Conservation (phyloP, 306 rosid genomes). For the Sicyos edulis region DNA sequence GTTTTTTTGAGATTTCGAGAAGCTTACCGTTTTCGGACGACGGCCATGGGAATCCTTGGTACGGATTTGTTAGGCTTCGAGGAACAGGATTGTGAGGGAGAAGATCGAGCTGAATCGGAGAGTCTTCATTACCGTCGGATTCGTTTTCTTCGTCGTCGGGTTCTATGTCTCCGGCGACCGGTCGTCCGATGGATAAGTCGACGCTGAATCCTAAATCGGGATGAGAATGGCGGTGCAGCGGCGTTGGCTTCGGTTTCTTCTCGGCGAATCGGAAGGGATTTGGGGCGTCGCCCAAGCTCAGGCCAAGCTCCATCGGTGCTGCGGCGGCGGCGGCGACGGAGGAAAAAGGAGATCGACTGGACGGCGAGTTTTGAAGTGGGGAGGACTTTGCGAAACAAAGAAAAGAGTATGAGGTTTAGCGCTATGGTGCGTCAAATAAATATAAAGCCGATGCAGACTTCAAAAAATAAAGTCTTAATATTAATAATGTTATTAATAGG, state of each 20-base stretch:
- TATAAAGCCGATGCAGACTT: conserved; percentile 20
- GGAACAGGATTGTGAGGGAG: conserved; percentile 34
- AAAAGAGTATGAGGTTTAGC: conserved; percentile 23
- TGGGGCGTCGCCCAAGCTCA: conserved; percentile 30
- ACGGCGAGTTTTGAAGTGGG: conserved; percentile 29
- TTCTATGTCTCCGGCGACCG: neutral
- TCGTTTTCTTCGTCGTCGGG: conserved; percentile 12
- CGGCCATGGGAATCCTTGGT: conserved; percentile 32
- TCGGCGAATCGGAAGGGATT: conserved; percentile 23
- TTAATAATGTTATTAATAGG: neutral
- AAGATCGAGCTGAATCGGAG: conserved; percentile 35
- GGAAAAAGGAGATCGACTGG: neutral
- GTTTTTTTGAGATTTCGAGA: neutral
- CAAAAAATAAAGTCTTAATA: neutral
- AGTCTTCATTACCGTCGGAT: neutral
- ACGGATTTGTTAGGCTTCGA: conserved; percentile 16
- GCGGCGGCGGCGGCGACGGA: conserved; percentile 15
- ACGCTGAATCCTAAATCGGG: conserved; percentile 26
- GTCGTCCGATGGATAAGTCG: conserved; percentile 31
- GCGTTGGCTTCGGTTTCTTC: neutral
- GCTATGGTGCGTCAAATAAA: conserved; percentile 22
- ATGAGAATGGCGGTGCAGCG: neutral
- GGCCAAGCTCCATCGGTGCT: conserved; percentile 31
- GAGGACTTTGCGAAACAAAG: conserved; percentile 18
- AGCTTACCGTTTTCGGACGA: conserved; percentile 27